Conservation (phyloP, 2,329 filamentous ascomycete genomes). For the Ophiostoma perfectum region DNA sequence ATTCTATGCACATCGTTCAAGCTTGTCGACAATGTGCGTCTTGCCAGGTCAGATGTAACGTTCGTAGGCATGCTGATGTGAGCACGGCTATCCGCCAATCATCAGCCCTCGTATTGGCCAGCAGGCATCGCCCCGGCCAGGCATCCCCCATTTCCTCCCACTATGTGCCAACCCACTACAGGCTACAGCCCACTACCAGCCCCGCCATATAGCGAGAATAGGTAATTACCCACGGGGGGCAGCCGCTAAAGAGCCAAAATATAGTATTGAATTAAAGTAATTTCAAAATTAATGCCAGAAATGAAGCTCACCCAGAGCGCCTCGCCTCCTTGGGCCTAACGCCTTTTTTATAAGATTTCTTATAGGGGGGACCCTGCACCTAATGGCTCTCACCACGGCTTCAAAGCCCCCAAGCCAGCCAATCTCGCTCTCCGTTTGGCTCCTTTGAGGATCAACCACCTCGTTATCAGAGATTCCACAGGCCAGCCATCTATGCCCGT, state of each 20-base stretch:
- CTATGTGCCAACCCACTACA: background rate
- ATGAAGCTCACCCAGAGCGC: background rate
- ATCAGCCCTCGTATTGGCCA: background rate
- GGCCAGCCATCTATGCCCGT: slow-evolving; percentile 2
- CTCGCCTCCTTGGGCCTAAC: background rate
- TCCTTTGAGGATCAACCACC: background rate
- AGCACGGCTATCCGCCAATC: background rate
- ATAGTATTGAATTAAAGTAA: background rate
- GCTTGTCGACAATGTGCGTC: background rate
- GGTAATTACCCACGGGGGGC: background rate
- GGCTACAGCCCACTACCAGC: background rate
- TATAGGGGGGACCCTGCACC: background rate
- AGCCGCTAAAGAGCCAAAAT: background rate
- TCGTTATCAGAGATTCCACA: background rate
- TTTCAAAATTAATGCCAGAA: background rate
- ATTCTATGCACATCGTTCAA: background rate
- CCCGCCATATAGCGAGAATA: slow-evolving; percentile 10
- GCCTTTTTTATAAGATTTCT: background rate
- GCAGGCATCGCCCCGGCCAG: background rate
- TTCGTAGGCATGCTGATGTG: background rate
- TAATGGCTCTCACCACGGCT: too few relatives aligned
- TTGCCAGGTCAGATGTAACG: background rate
- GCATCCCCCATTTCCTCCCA: background rate
- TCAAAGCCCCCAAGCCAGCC: background rate
- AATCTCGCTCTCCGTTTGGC: too few relatives aligned